Base-by-base conservation (phyloP, 345 rosid species). In the Populus alba region DNA sequence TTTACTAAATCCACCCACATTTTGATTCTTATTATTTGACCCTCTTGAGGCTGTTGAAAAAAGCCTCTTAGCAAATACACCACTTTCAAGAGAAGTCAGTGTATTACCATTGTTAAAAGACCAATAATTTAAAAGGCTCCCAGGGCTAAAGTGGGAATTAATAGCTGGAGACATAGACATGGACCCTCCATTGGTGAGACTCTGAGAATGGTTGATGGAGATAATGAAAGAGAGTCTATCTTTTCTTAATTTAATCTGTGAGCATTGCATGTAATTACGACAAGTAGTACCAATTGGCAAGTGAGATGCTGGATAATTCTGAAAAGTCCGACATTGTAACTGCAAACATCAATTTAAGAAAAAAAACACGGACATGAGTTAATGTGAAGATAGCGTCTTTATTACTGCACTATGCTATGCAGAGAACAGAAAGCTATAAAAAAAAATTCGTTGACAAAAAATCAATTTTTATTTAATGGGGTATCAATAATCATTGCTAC, bases 271-370 rank as follows among this genome's bases (percentile, higher is more conserved):
- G 55, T 16, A 79, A 31, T 55, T 76, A 77, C 68, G 77, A 31
- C 71, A 79, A 10, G 77, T 9, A 27, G 79, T 41, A 71, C 80
- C 65, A 75, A 79, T 73, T 31, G 81, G 76, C 38, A 82, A 79
- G 10, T 41, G 62, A 78, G 78, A 69, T 20, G 43, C 74, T 37
- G 85, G 55, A 68, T 77, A 67, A 83, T 65, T 78, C 62, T 79
- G 85, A 76, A 84, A 69, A 35, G 78, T 76, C 83, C 80, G 72
- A 80, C 66, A 81, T 79, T 87, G 90, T 68, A 91, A 85, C 86
- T 83, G 83, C 55, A 78, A 74, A 71, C 81, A 45, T 35, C 71
- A 72, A 47, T 4, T 16, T 70, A 37, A 73, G 8, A 43, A 66
- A 37, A n/a, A 77, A 23, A 5, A 38, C 12, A 45, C 29, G 43